Evolutionary conservation across 2,329 filamentous ascomycete species (phyloP).

Genomic region (Colletotrichum neosansevieriae): DNA sequence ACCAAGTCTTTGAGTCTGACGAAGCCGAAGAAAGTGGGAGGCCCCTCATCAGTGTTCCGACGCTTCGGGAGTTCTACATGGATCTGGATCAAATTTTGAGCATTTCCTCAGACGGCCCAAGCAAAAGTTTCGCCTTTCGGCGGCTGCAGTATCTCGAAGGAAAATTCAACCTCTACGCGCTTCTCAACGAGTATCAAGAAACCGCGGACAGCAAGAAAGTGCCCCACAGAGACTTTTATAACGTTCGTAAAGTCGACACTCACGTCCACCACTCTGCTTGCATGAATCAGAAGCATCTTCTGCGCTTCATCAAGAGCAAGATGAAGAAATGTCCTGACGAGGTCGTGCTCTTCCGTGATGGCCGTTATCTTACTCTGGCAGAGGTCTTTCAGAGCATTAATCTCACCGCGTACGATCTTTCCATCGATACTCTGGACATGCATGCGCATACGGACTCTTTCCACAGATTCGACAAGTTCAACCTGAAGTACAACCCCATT

Average conservation of each 20-base stretch:
- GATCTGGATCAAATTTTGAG: slow-evolving; percentile 88
- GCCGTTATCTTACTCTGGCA: slow-evolving; percentile 87
- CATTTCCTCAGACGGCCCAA: slow-evolving; percentile 94
- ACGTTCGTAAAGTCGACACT: slow-evolving; percentile 97
- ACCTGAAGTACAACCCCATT: slow-evolving; percentile 97
- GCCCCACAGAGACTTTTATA: slow-evolving; percentile 98
- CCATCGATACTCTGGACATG: slow-evolving; percentile 99
- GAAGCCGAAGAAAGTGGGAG: slow-evolving; percentile 70
- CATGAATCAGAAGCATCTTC: slow-evolving; percentile 99
- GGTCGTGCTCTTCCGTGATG: slow-evolving; percentile 91
- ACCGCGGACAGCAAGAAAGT: slow-evolving; percentile 98
- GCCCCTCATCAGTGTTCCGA: slow-evolving; percentile 87
- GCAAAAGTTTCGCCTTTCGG: slow-evolving; percentile 96
- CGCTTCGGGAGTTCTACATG: slow-evolving; percentile 94
- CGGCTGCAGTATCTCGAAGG: slow-evolving; percentile 95
- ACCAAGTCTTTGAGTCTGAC: slow-evolving; percentile 86
- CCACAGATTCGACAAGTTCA: slow-evolving; percentile 99
- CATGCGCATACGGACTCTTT: slow-evolving; percentile 98
- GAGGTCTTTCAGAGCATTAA: slow-evolving; percentile 99
- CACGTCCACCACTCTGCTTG: slow-evolving; percentile 99
- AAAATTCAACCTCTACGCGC: slow-evolving; percentile 93
- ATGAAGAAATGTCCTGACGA: slow-evolving; percentile 99
- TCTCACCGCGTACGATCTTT: slow-evolving; percentile 95
- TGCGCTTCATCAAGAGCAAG: slow-evolving; percentile 99
- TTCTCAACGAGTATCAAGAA: slow-evolving; percentile 97